These are phyloP conservation scores for Porphyridium purpureum DNA, from an alignment of 23 red algal species.

Conservation along the genomic window DNA sequence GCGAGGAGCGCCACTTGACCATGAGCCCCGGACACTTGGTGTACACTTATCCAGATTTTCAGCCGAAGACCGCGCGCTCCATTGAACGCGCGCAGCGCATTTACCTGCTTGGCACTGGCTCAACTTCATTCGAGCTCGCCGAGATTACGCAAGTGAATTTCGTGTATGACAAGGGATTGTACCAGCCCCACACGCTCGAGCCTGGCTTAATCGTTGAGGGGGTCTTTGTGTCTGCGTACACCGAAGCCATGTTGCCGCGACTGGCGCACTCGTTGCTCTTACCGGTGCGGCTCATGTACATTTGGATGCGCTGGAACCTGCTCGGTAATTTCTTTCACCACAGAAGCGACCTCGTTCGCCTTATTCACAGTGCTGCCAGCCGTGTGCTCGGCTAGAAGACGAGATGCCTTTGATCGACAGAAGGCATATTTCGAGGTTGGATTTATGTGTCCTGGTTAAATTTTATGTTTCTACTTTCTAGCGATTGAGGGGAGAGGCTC, in stretches of 20 bases:
- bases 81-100: background rate
- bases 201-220: conserved; percentile 47
- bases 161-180: conserved; percentile 26
- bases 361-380: too few species aligned
- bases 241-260: conserved; percentile 13
- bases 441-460: too few species aligned
- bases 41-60: background rate
- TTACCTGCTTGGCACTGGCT: conserved; percentile 6
- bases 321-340: background rate
- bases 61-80: background rate
- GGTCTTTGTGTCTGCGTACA: conserved; percentile 20
- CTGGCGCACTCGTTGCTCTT: conserved; percentile 22
- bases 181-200: conserved; percentile 39
- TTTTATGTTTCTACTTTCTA: too few species aligned
- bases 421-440: too few species aligned
- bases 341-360: too few species aligned
- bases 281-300: conserved; percentile 5
- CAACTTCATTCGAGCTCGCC: background rate
- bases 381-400: too few species aligned
- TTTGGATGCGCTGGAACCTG: background rate
- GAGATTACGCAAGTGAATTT: conserved; percentile 3
- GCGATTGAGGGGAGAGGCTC: too few species aligned
- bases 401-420: too few species aligned
- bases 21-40: background rate
- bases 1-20: background rate